Conservation (phyloP, 768 basidiomycete genomes). For the Kwoniella shandongensis region DNA sequence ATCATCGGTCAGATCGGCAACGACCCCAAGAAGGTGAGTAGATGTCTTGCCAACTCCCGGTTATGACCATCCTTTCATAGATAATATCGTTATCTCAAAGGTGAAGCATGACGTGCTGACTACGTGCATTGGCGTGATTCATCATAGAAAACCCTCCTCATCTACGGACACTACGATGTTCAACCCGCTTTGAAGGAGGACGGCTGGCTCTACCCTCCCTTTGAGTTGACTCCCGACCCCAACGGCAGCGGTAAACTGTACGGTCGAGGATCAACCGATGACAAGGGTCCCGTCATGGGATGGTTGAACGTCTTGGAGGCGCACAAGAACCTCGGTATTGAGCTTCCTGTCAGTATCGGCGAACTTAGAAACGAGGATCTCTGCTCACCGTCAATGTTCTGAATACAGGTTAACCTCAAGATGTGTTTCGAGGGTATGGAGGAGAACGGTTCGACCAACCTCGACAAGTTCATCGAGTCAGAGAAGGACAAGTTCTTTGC, state of each 20-base stretch:
- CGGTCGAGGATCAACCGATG: conserved; percentile 84
- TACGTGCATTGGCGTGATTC: conserved; percentile 3
- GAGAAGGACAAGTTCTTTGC: conserved; percentile 80
- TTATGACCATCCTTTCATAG: conserved; percentile 10
- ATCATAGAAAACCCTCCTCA: conserved; percentile 74
- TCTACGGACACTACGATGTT: conserved; percentile 95
- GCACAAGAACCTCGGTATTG: conserved; percentile 64
- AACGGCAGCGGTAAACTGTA: conserved; percentile 64
- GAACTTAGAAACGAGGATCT: too few relatives aligned
- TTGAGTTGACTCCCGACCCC: conserved; percentile 63
- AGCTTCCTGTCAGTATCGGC: conserved; percentile 62
- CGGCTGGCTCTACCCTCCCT: conserved; percentile 87
- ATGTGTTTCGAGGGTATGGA: conserved; percentile 98
- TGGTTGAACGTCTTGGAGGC: conserved; percentile 90
- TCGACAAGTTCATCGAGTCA: conserved; percentile 77
- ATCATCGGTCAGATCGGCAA: conserved; percentile 78
- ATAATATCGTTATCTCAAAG: not conserved
- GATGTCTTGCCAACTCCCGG: not conserved
- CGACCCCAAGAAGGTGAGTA: conserved; percentile 68
- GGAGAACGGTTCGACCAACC: conserved; percentile 85
- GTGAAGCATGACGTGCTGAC: conserved; percentile 14
- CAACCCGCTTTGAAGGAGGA: conserved; percentile 71
- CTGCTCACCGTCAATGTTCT: not conserved
- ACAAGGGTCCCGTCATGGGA: conserved; percentile 84
- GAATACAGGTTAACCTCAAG: conserved; percentile 67